Evolutionary conservation across 345 rosid species (phyloP).

Genomic region (Clarkia xantiana): DNA sequence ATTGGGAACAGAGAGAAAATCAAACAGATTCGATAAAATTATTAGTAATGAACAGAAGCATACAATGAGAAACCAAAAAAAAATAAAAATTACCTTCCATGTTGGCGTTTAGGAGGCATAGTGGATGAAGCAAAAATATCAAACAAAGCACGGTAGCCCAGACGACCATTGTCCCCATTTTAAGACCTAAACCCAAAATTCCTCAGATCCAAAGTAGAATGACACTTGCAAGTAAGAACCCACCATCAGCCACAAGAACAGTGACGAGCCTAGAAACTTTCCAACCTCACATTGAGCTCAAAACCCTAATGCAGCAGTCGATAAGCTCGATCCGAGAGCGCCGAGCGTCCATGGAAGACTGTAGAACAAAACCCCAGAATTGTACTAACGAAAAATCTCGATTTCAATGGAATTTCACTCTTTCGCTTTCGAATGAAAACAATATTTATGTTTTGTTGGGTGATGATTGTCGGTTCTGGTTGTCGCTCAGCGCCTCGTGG

Average conservation of each 20-base stretch:
- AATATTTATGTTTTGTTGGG: too few species aligned
- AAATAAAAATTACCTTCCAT: conserved; percentile 57
- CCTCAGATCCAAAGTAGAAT: conserved; percentile 62
- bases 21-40: background rate
- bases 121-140: conserved; percentile 38
- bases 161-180: conserved; percentile 26
- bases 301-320: background rate
- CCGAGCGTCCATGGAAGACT: too few species aligned
- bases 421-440: too few species aligned
- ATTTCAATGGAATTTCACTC: too few species aligned
- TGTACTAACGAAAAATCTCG: too few species aligned
- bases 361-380: too few species aligned
- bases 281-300: conserved; percentile 10
- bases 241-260: conserved; percentile 14
- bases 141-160: conserved; percentile 27
- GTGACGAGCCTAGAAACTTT: conserved; percentile 3
- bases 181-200: conserved; percentile 3
- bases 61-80: background rate
- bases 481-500: too few species aligned
- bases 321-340: too few species aligned
- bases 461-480: too few species aligned
- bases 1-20: background rate
- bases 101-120: conserved; percentile 48
- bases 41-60: background rate
- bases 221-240: conserved; percentile 19